A percentile compares a stretch with the other conserved stretches of the same genome.
phyloP scores from a whole-genome alignment of 1,284 basidiomycete species.

The Leccinum pachyderme region DNA sequence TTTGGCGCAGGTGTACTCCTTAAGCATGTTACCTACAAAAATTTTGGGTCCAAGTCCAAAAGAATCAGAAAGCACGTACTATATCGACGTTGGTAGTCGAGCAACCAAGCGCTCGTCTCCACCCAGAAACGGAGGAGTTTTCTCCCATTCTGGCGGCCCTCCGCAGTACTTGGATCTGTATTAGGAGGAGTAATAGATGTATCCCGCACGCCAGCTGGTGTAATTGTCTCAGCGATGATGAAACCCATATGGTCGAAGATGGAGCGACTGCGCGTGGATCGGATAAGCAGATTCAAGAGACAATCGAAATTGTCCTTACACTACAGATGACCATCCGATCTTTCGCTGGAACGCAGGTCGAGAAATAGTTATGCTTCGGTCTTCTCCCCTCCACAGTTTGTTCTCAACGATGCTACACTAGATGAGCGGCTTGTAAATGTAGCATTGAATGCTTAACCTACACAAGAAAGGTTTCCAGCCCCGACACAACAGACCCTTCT shows the following conservation, averaged over 20 bases:
- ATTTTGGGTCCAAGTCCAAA: constrained; percentile 7
- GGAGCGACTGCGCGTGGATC: constrained; percentile 36
- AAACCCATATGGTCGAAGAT: constrained; percentile 66
- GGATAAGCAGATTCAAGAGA: constrained; percentile 13
- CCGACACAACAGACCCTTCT: constrained; percentile 51
- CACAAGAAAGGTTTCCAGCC: constrained; percentile 67
- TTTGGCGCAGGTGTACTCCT: constrained; percentile 38
- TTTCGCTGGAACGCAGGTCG: constrained; percentile 58
- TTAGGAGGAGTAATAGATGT: constrained; percentile 52
- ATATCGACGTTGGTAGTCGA: constrained; percentile 52
- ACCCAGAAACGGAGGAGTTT: constrained; percentile 75
- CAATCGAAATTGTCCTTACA: constrained; percentile 44
- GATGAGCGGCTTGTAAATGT: constrained; percentile 12
- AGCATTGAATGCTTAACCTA: constrained; percentile 28
- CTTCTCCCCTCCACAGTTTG: constrained; percentile 68
- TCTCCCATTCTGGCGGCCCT: constrained; percentile 51
- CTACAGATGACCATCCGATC: constrained; percentile 60
- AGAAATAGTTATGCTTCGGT: constrained; percentile 51
- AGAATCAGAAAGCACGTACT: constrained; percentile 35
- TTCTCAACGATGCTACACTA: constrained; percentile 63
- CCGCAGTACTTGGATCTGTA: constrained; percentile 44
- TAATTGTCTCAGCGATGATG: constrained; percentile 35
- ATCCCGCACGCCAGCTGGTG: constrained; percentile 29
- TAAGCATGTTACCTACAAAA: constrained; percentile 37
- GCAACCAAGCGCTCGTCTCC: constrained; percentile 64